phyloP scores from a whole-genome alignment of 768 basidiomycete species.

The Tulasnella sp. region DNA sequence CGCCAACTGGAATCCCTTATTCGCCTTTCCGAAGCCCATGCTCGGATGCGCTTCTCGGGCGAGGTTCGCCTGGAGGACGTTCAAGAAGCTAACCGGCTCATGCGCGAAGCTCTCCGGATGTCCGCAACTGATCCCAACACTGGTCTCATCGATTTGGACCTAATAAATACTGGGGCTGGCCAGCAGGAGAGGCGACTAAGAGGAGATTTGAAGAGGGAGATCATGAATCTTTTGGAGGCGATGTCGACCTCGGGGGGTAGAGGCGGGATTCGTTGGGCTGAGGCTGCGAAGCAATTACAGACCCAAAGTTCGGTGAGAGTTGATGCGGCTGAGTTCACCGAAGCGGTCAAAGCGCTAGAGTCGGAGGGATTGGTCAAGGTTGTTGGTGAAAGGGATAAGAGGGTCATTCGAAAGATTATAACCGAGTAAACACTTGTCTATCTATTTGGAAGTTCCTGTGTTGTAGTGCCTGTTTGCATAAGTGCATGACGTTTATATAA shows the following conservation, averaged over 20 bases:
- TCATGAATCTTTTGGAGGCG: constrained; percentile 60
- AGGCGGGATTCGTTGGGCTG: constrained; percentile 62
- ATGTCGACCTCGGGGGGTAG: constrained; percentile 46
- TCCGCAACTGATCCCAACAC: constrained; percentile 94
- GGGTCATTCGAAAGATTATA: constrained; percentile 56
- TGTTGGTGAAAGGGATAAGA: constrained; percentile 78
- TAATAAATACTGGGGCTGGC: constrained; percentile 91
- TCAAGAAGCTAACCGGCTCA: constrained; percentile 85
- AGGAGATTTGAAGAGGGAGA: constrained; percentile 85
- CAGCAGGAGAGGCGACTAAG: constrained; percentile 77
- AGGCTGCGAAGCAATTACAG: constrained; percentile 72
- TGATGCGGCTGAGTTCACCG: constrained; percentile 73
- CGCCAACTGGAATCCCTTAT: constrained; percentile 97
- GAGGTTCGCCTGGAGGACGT: constrained; percentile 85
- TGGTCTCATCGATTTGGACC: constrained; percentile 94
- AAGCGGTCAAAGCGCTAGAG: constrained; percentile 72
- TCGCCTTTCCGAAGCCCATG: constrained; percentile 92
- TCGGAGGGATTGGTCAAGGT: constrained; percentile 84
- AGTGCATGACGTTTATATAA: not conserved
- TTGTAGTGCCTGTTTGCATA: too few species aligned
- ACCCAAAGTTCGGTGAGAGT: constrained; percentile 82
- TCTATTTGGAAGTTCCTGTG: not conserved
- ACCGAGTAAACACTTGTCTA: not conserved
- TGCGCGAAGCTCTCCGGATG: constrained; percentile 93
- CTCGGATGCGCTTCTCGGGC: constrained; percentile 90